Evolutionary conservation across 2,329 filamentous ascomycete genomes (phyloP), one percentile per base, ranked within the genome.

Genomic region (Plenodomus lindquistii): DNA sequence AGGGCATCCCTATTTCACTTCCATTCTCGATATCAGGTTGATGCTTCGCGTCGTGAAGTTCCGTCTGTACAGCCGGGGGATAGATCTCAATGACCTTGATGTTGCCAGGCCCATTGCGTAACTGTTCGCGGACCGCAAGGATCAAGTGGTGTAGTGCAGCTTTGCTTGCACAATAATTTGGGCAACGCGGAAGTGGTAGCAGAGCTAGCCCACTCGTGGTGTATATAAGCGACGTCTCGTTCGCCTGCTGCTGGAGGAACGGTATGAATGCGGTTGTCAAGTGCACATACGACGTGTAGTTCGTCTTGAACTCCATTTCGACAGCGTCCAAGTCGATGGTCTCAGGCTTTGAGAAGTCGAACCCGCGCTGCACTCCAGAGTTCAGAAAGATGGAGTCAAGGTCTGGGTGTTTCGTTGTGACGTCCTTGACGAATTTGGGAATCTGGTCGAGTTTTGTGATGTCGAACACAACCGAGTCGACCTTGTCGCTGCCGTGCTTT

Each of bases 51-150:
- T 83, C 79, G 50, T 82, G 80, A 20, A 83, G 63, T 60, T 83
- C 81, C 0, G 79, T 83, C 67, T 83, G 80, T 29, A 83, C 80
- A 1, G 79, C 78, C 0, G 80, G 81, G 3, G 81, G 80, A 46
- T 77, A 79, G 9, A 83, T 71, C 62, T 83, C 81, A 31, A 82
- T 68, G n/a, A 83, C 74, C 50, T 80, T 79, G 58, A 82, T 71
- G 39, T 78, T 75, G 4, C 73, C 74, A 0, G 70, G 65, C 1
- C 71, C 73, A 4, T 73, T 73, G 37, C 73, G 73, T 27, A 84
- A 55, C 59, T 83, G 80, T 50, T 79, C 73, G 1, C 81, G 75
- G 27, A 83, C 69, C 5, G 71, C 73, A 4, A 83, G 70, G 18
- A 82, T 73, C 65, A 79, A 80, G 52, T 80, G 77, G 54, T 83